Conservation (phyloP, 2,329 filamentous ascomycete genomes). For the Pyrenochaeta sp. region DNA sequence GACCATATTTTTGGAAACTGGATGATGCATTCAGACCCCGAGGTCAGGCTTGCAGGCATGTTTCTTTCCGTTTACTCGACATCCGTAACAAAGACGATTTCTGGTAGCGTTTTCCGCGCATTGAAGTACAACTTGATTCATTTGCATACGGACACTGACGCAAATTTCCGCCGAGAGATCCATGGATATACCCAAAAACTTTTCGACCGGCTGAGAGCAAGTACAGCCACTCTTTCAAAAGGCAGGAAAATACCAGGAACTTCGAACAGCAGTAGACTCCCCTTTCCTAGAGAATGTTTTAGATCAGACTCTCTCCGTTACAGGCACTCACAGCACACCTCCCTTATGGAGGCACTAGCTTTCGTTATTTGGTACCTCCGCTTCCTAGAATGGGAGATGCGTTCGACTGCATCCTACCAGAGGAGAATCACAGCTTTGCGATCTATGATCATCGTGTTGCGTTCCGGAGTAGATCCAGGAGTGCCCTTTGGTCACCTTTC, state of each 20-base stretch:
- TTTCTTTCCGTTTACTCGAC: conserved; percentile 81
- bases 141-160: conserved; percentile 84
- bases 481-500: conserved; percentile 50
- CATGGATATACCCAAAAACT: conserved; percentile 78
- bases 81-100: conserved; percentile 77
- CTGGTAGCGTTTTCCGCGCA: conserved; percentile 66
- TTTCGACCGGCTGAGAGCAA: conserved; percentile 70
- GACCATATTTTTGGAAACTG: conserved; percentile 53
- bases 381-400: conserved; percentile 78
- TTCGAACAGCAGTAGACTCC: conserved; percentile 13
- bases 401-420: conserved; percentile 86
- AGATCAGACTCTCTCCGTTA: background rate
- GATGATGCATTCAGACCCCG: conserved; percentile 46
- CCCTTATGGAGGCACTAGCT: conserved; percentile 61
- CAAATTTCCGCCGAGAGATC: conserved; percentile 84
- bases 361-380: conserved; percentile 79
- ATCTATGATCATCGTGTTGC: conserved; percentile 72
- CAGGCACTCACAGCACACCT: conserved; percentile 11
- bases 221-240: conserved; percentile 44
- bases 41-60: conserved; percentile 79
- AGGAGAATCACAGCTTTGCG: conserved; percentile 84
- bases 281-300: conserved; percentile 24
- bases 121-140: conserved; percentile 72
- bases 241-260: conserved; percentile 11
- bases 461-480: conserved; percentile 69